Conservation (phyloP, 2,329 filamentous ascomycete species). For the Alternaria panax region DNA sequence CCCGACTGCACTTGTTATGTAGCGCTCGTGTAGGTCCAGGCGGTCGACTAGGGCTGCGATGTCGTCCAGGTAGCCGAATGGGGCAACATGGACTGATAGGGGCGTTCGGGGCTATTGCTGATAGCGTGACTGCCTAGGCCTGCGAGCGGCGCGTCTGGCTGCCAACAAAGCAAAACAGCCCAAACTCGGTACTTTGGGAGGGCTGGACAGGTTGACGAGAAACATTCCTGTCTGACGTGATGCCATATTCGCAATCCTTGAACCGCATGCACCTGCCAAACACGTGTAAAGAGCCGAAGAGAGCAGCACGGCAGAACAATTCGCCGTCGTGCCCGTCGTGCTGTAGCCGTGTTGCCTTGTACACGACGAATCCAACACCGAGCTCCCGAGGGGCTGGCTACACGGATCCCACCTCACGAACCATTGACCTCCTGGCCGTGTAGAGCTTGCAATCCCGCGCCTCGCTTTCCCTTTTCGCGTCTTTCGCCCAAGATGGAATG, state of each 20-base stretch:
- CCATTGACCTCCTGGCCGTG: slow-evolving; percentile 4
- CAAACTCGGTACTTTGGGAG: not conserved
- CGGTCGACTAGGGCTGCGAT: no score
- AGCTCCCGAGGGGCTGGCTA: slow-evolving; percentile 24
- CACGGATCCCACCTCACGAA: slow-evolving; percentile 22
- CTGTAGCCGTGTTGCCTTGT: slow-evolving; percentile 12
- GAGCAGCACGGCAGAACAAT: slow-evolving; percentile 14
- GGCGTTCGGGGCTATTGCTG: slow-evolving; percentile 13
- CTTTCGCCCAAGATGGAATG: slow-evolving; percentile 7
- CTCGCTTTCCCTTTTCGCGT: not conserved
- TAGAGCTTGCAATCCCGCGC: slow-evolving; percentile 3
- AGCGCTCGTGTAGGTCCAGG: not conserved
- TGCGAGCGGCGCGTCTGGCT: not conserved
- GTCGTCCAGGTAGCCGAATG: slow-evolving; percentile 6
- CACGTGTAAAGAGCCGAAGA: not conserved
- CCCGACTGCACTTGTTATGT: not conserved
- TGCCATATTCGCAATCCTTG: not conserved
- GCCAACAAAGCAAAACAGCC: not conserved
- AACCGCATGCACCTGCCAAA: not conserved
- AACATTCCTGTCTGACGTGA: not conserved
- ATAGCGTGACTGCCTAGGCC: slow-evolving; percentile 17
- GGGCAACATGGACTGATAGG: slow-evolving; percentile 20
- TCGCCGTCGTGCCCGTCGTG: slow-evolving; percentile 4
- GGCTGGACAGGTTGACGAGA: not conserved
- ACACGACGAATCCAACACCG: slow-evolving; percentile 15